A percentile compares a stretch with the other conserved stretches of the same genome.
Evolutionary conservation across 2,329 filamentous ascomycete genomes (phyloP).

Genomic region (Clonostachys chloroleuca): DNA sequence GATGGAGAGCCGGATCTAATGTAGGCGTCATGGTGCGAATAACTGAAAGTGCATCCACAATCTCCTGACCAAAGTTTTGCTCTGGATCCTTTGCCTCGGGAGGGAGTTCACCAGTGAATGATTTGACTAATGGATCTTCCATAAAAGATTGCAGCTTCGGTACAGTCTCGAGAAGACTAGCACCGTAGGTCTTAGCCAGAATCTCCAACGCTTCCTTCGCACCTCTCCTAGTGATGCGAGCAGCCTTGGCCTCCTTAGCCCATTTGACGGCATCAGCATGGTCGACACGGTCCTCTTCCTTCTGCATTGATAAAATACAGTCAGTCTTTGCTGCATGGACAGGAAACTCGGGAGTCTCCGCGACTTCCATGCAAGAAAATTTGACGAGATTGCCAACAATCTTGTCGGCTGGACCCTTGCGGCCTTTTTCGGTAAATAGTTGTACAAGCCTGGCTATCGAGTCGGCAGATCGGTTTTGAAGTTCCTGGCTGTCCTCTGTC

Average conservation of each 20-base stretch:
- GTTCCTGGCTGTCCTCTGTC: conserved; percentile 82
- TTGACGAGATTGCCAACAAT: conserved; percentile 94
- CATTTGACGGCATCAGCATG: conserved; percentile 88
- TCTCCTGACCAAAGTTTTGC: conserved; percentile 77
- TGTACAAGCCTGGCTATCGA: conserved; percentile 85
- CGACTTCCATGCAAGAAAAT: conserved; percentile 96
- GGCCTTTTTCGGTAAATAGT: conserved; percentile 74
- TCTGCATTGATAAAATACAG: conserved; percentile 87
- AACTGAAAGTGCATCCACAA: conserved; percentile 90
- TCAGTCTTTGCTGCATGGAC: conserved; percentile 75
- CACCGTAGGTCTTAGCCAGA: conserved; percentile 73
- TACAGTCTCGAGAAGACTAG: conserved; percentile 73
- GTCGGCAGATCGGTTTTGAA: conserved; percentile 81
- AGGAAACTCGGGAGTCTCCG: conserved; percentile 92
- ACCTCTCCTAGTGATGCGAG: conserved; percentile 84
- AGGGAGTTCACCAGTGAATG: conserved; percentile 71
- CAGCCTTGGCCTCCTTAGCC: conserved; percentile 82
- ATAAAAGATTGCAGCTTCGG: conserved; percentile 80
- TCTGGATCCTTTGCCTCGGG: conserved; percentile 69
- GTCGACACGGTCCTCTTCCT: conserved; percentile 93
- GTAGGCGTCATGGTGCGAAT: conserved; percentile 92
- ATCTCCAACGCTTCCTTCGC: conserved; percentile 94
- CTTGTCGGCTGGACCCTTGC: conserved; percentile 86
- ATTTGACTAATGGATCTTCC: conserved; percentile 71
- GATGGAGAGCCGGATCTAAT: conserved; percentile 68